Percentiles rank a stretch among this genome's conserved stretches.
Conservation (phyloP, 148 eudicot genomes). For the Rheum nobile region DNA sequence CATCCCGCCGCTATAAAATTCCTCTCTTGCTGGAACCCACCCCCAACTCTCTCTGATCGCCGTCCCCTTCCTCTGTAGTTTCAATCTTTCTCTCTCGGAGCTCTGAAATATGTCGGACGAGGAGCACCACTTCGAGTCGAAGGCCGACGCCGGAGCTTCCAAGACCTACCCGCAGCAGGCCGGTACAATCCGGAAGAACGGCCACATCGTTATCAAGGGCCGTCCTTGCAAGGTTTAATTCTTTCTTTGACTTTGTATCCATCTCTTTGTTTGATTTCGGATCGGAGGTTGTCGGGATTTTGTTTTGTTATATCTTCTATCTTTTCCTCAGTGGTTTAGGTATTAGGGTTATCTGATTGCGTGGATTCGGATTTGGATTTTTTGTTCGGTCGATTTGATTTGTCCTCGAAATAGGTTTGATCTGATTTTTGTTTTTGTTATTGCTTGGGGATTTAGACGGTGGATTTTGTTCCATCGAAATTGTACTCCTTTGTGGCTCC, state of each 20-base stretch:
- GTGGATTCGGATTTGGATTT: background rate
- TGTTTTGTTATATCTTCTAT: too few species aligned
- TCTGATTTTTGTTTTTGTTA: background rate
- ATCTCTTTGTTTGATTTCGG: background rate
- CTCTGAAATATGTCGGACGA: conserved; percentile 39
- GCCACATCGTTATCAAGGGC: conserved; percentile 35
- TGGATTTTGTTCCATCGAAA: too few species aligned
- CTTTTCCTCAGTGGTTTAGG: background rate
- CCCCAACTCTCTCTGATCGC: background rate
- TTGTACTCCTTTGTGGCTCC: too few species aligned
- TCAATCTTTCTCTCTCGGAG: background rate
- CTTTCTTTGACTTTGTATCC: background rate
- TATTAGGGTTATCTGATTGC: background rate
- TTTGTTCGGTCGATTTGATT: background rate
- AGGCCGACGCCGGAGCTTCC: conserved; percentile 53
- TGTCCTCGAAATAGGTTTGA: background rate
- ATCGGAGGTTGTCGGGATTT: background rate
- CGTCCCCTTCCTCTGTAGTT: background rate
- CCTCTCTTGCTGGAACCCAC: background rate
- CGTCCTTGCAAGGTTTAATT: conserved; percentile 39
- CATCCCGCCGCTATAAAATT: background rate
- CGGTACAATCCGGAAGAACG: conserved; percentile 37
- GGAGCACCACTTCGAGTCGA: conserved; percentile 46
- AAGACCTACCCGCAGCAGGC: conserved; percentile 52
- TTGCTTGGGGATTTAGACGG: too few species aligned